Evolutionary conservation across 306 rosid genomes (phyloP).

Genomic region (Cicer pinnatifidum): DNA sequence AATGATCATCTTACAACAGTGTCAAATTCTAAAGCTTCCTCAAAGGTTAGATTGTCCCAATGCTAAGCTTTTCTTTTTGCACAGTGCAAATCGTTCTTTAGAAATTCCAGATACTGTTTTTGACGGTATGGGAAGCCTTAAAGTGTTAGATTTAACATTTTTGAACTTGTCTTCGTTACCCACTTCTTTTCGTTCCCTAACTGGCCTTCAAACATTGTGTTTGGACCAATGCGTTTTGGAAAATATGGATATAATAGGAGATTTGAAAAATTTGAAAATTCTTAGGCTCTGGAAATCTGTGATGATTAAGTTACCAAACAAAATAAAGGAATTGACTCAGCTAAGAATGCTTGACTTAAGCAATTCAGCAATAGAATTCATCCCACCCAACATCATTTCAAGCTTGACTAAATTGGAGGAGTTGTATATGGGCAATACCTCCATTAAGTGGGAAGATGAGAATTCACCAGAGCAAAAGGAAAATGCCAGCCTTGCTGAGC

Average conservation of each 20-base stretch:
- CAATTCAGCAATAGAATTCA: background rate
- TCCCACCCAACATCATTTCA: slow-evolving; percentile 19
- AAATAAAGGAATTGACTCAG: background rate
- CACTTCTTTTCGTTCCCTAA: background rate
- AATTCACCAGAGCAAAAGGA: background rate
- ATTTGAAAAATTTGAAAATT: background rate
- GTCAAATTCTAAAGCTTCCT: background rate
- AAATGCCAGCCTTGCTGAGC: slow-evolving; percentile 19
- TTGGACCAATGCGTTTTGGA: background rate
- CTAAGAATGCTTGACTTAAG: slow-evolving; percentile 27
- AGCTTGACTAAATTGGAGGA: slow-evolving; percentile 12
- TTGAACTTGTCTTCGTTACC: slow-evolving; percentile 8
- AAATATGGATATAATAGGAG: background rate
- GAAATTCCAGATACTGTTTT: slow-evolving; percentile 13
- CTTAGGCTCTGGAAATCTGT: background rate
- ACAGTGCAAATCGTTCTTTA: background rate
- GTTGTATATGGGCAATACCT: background rate
- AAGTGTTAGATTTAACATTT: background rate
- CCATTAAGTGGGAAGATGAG: slow-evolving; percentile 1
- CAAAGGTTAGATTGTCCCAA: background rate
- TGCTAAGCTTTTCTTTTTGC: background rate
- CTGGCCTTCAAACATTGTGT: background rate
- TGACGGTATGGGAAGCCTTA: slow-evolving; percentile 8
- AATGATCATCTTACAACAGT: background rate
- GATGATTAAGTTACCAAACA: background rate